A percentile compares a stretch with the other conserved stretches of the same genome.
These are phyloP conservation scores for Cercophora sp. DNA, from an alignment of 495 filamentous ascomycete species.

Conservation along the genomic window DNA sequence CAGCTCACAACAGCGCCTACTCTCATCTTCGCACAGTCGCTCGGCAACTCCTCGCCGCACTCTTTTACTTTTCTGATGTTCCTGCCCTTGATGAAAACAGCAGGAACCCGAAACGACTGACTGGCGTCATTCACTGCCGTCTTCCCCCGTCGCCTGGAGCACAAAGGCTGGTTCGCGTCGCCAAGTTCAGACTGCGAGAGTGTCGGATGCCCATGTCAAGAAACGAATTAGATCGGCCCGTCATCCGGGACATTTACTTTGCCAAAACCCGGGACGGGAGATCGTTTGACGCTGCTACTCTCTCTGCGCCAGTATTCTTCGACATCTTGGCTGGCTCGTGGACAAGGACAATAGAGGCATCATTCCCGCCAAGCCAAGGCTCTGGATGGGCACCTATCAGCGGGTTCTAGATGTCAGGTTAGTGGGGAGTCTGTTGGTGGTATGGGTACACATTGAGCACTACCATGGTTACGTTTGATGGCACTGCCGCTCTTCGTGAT, in stretches of 20 bases:
- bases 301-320: not conserved
- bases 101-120: not conserved
- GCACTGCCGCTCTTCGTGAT: too few relatives aligned
- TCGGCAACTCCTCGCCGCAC: slow-evolving; percentile 13
- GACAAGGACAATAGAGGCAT: not conserved
- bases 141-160: not conserved
- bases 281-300: not conserved
- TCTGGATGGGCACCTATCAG: not conserved
- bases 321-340: not conserved
- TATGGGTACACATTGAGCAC: too few relatives aligned
- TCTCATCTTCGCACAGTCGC: slow-evolving; percentile 10
- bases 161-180: not conserved
- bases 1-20: not conserved
- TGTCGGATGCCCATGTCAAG: not conserved
- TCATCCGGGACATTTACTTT: not conserved
- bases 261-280: not conserved
- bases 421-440: too few relatives aligned
- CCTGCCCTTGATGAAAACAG: not conserved
- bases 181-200: not conserved
- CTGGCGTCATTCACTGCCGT: slow-evolving; percentile 11
- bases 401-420: not conserved
- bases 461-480: too few relatives aligned
- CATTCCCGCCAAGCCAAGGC: not conserved
- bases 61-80: slow-evolving; percentile 10
- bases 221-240: not conserved